Evolutionary conservation across 257 asterid genomes (phyloP), one percentile per base, ranked within the genome.

Genomic region (Salvia hispanica): DNA sequence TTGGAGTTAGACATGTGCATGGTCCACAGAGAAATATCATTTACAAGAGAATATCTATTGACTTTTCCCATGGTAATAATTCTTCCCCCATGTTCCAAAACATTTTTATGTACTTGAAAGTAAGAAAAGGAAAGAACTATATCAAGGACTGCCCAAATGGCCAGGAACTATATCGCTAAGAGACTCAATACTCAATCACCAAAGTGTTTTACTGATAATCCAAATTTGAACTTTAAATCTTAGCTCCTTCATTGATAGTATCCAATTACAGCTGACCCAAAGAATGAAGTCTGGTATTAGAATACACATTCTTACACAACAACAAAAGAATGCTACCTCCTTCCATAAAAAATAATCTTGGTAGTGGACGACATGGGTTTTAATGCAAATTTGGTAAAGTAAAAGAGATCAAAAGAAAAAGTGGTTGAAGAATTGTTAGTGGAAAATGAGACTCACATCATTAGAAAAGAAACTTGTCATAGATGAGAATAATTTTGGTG

Each of bases 291-390:
- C 14, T 54, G 59, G 63, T 28, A 57, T 34, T 57, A 43, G 45
- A 57, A 9, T 61, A 65, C 59, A 43, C 10, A 43, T 4, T 31
- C 18, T 60, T 33, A 45, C 77, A 34, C 50, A 25, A 33, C 51
- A 28, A 52, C 25, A 40, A 21, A 58, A n/a, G 31, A 25, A 25
- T 25, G 31, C 3, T 25, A 25, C 31, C 31, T 25, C 31, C 31
- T 1, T 25, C 31, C 31, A 25, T 1, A 25, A 25, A 25, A 25
- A 25, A 25, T 25, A 25, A 2, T 25, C 31, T 1, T 25, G 31
- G 31, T 1, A 25, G 21, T 18, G 21, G 21, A 18, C 21, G 21
- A 18, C 21, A 18, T 1, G 21, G 31, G 31, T 25, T 25, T 25
- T 25, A 25, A 25, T 25, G 31, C 31, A 25, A 25, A 25, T 25